Conservation (phyloP, 2,329 filamentous ascomycete genomes). For the Pezizomycotina sp. region DNA sequence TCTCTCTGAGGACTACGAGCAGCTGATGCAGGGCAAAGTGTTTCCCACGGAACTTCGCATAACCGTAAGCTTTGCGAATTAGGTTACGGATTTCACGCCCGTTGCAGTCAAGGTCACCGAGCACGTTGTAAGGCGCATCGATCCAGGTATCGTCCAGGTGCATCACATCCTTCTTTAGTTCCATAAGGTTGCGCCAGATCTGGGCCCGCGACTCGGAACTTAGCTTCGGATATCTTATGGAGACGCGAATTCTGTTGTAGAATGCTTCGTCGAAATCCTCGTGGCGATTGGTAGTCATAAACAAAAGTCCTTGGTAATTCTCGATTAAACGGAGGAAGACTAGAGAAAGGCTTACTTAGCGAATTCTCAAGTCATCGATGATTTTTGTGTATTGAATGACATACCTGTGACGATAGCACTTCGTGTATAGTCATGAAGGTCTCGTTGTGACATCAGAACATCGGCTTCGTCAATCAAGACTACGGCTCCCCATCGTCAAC, state of each 20-base stretch:
- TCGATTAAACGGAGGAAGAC: constrained; percentile 29
- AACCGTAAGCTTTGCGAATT: not conserved
- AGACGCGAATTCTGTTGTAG: constrained; percentile 27
- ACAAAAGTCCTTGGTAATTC: constrained; percentile 30
- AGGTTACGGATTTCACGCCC: not conserved
- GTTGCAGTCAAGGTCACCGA: not conserved
- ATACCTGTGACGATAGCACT: not conserved
- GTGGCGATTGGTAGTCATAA: constrained; percentile 30
- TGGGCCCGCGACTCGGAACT: not conserved
- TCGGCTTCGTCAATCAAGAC: not conserved
- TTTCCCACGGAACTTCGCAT: not conserved
- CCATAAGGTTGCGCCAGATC: not conserved
- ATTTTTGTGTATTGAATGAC: not conserved
- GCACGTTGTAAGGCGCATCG: not conserved
- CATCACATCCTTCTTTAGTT: not conserved
- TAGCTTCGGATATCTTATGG: constrained; percentile 23
- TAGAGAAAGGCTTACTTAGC: not conserved
- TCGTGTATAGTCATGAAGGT: not conserved
- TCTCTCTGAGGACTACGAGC: not conserved
- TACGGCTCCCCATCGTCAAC: not conserved
- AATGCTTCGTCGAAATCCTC: constrained; percentile 28
- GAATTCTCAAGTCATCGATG: not conserved
- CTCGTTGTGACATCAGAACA: not conserved
- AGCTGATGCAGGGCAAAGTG: not conserved
- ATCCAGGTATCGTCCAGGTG: not conserved